Conservation (phyloP, 2,329 filamentous ascomycete genomes). For the Anthostomella pinea region DNA sequence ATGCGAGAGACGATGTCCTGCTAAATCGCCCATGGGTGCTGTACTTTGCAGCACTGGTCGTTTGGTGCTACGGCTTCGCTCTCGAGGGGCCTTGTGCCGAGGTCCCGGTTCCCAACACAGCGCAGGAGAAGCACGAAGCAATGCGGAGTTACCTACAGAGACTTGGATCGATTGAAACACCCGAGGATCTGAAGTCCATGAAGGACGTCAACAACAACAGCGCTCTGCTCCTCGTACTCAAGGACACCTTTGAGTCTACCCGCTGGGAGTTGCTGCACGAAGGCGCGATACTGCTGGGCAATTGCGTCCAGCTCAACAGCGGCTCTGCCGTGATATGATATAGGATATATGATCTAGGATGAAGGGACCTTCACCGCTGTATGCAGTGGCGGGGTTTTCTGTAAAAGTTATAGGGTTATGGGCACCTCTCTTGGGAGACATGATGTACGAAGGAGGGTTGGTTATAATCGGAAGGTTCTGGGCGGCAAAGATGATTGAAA, state of each 20-base stretch:
- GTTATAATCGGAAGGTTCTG: too few relatives aligned
- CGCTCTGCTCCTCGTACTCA: slow-evolving; percentile 76
- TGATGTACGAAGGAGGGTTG: too few relatives aligned
- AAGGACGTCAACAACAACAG: slow-evolving; percentile 79
- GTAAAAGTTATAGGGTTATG: too few relatives aligned
- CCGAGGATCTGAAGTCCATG: slow-evolving; percentile 72
- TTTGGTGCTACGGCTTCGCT: slow-evolving; percentile 94
- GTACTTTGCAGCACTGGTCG: slow-evolving; percentile 86
- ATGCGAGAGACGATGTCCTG: slow-evolving; percentile 81
- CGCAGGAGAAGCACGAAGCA: slow-evolving; percentile 66
- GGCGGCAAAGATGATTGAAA: too few relatives aligned
- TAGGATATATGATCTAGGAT: too few relatives aligned
- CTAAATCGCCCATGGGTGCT: slow-evolving; percentile 93
- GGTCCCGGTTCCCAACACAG: slow-evolving; percentile 50
- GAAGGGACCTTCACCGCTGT: too few relatives aligned
- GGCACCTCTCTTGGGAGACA: too few relatives aligned
- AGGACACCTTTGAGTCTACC: slow-evolving; percentile 76
- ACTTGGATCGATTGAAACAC: slow-evolving; percentile 68
- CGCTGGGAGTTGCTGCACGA: slow-evolving; percentile 92
- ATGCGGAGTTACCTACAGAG: slow-evolving; percentile 77
- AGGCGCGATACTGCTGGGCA: slow-evolving; percentile 73
- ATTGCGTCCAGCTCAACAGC: slow-evolving; percentile 66
- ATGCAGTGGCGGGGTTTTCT: too few relatives aligned
- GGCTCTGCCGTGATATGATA: slow-evolving; percentile 20
- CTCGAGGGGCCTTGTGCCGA: slow-evolving; percentile 72